A percentile compares a stretch with the other conserved stretches of the same genome.
Evolutionary conservation across 306 rosid species (phyloP).

Genomic region (Trifolium subterraneum): DNA sequence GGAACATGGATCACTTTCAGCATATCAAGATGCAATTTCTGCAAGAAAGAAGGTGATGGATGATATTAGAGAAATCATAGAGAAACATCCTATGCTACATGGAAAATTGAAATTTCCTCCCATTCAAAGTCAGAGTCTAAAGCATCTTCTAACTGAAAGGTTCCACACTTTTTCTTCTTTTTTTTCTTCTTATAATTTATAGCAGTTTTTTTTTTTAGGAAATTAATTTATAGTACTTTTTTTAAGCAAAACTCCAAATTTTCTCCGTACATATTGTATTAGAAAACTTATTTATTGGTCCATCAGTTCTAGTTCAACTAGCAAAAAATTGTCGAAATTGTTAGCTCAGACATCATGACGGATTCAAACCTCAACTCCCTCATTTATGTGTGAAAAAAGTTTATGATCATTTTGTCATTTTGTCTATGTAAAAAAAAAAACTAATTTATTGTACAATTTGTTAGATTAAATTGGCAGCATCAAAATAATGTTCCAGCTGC

Average conservation of each 20-base stretch:
- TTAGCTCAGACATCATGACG: no score
- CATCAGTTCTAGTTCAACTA: no score
- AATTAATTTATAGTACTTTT: neutral
- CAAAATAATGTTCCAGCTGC: neutral
- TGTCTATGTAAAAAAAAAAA: no score
- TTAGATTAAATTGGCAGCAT: neutral
- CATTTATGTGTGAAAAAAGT: no score
- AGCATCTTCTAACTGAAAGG: conserved; percentile 34
- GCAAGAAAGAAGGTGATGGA: conserved; percentile 10
- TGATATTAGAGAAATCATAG: conserved; percentile 27
- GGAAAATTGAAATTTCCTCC: conserved; percentile 35
- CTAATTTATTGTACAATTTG: conserved; percentile 13
- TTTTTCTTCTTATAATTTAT: neutral
- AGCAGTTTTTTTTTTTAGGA: no score
- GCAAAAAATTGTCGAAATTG: no score
- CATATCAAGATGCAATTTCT: conserved; percentile 36
- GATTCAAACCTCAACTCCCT: no score
- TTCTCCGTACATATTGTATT: no score
- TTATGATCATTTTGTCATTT: no score
- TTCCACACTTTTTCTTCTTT: neutral
- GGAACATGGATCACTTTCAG: conserved; percentile 28
- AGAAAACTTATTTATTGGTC: neutral
- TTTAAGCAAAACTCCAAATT: no score
- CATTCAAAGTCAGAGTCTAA: neutral
- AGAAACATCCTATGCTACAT: conserved; percentile 28